These are phyloP conservation scores for Tardiomyces blankii DNA, from an alignment of 1,139 yeast species.

Conservation along the genomic window DNA sequence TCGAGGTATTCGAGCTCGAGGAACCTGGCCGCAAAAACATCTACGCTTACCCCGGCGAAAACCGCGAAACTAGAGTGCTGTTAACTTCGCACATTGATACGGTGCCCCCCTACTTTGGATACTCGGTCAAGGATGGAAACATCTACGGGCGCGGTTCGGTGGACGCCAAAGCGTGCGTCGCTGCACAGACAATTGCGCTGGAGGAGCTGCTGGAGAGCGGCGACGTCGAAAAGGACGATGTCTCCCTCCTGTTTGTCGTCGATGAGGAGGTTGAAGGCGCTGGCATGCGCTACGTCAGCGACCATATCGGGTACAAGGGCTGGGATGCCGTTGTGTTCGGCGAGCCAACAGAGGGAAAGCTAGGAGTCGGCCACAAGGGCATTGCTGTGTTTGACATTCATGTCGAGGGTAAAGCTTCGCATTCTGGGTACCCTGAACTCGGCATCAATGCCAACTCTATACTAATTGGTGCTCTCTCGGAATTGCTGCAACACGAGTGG, in stretches of 20 bases:
- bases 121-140: constrained; percentile 35
- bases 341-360: constrained; percentile 61
- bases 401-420: constrained; percentile 49
- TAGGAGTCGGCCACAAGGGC: constrained; percentile 67
- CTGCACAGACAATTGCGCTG: constrained; percentile 46
- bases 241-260: constrained; percentile 50
- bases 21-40: constrained; percentile 36
- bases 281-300: constrained; percentile 43
- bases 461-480: constrained; percentile 39
- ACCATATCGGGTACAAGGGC: constrained; percentile 28
- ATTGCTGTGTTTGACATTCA: constrained; percentile 30
- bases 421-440: constrained; percentile 60
- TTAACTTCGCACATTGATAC: constrained; percentile 63
- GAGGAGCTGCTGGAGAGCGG: constrained; percentile 33
- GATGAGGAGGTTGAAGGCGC: constrained; percentile 57
- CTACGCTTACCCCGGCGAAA: constrained; percentile 43
- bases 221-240: constrained; percentile 40
- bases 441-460: constrained; percentile 55
- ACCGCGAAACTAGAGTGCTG: constrained; percentile 38
- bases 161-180: constrained; percentile 63
- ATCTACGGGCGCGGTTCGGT: constrained; percentile 57
- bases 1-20: constrained; percentile 34
- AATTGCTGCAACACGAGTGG: constrained; percentile 28
- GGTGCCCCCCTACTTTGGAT: constrained; percentile 56
- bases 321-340: constrained; percentile 63